A percentile compares a stretch with the other conserved stretches of the same genome.
These are phyloP conservation scores for Termitomyces sp. DNA, from an alignment of 768 basidiomycete species.

Conservation along the genomic window DNA sequence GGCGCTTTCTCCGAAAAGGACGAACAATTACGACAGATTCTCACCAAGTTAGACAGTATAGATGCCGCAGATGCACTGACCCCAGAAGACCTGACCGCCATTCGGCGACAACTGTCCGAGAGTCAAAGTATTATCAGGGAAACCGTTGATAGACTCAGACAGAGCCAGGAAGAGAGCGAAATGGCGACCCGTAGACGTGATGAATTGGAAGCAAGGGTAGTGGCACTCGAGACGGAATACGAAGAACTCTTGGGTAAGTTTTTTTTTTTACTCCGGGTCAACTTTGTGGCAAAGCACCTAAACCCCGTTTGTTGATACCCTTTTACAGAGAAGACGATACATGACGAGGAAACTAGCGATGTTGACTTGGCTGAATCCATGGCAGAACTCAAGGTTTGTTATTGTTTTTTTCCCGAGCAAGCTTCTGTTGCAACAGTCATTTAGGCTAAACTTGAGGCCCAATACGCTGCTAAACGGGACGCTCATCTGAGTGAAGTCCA, in stretches of 20 bases:
- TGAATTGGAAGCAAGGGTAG: conserved; percentile 80
- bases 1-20: conserved; percentile 96
- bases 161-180: conserved; percentile 91
- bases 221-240: conserved; percentile 85
- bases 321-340: conserved; percentile 79
- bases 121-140: conserved; percentile 83
- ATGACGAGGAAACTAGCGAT: conserved; percentile 83
- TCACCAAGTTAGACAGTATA: conserved; percentile 79
- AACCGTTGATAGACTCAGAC: conserved; percentile 82
- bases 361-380: conserved; percentile 81
- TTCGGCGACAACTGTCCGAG: conserved; percentile 85
- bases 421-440: conserved; percentile 10
- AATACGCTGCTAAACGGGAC: conserved; percentile 90
- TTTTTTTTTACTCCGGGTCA: conserved; percentile 4
- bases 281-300: conserved; percentile 12
- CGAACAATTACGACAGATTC: conserved; percentile 80
- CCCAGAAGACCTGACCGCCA: conserved; percentile 71
- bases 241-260: conserved; percentile 89
- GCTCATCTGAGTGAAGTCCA: conserved; percentile 78
- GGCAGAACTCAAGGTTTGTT: conserved; percentile 79
- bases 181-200: conserved; percentile 75
- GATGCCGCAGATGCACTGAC: conserved; percentile 64
- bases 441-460: conserved; percentile 89
- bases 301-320: conserved; percentile 7
- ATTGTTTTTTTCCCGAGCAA: conserved; percentile 3